These are phyloP conservation scores for Staphylotrichum tortipilum DNA, from an alignment of 495 filamentous ascomycete species.

Conservation along the genomic window DNA sequence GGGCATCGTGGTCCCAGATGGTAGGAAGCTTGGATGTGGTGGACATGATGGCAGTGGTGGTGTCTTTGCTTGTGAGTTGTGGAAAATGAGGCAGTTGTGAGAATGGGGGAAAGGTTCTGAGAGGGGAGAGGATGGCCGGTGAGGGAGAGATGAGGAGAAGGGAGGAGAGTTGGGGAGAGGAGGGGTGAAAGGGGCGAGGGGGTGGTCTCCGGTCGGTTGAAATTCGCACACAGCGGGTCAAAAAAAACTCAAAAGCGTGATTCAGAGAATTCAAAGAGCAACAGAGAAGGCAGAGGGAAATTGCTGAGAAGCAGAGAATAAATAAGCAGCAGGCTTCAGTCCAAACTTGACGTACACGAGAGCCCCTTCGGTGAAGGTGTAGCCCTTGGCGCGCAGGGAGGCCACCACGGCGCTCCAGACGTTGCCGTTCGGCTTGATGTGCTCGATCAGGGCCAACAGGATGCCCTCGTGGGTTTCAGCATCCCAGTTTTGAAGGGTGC, in stretches of 20 bases:
- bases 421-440: slow-evolving; percentile 11
- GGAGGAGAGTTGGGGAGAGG: not conserved
- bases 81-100: not conserved
- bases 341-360: slow-evolving; percentile 22
- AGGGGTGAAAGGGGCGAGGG: no score
- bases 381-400: slow-evolving; percentile 16
- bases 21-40: slow-evolving; percentile 20
- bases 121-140: no score
- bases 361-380: slow-evolving; percentile 20
- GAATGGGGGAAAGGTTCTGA: not conserved
- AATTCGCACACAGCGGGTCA: no score
- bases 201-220: no score
- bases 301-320: not conserved
- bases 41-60: not conserved
- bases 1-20: slow-evolving; percentile 28
- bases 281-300: not conserved
- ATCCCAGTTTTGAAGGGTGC: slow-evolving; percentile 17
- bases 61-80: no score
- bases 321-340: not conserved
- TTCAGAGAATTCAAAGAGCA: no score
- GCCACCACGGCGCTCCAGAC: slow-evolving; percentile 15
- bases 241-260: no score
- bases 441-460: slow-evolving; percentile 15
- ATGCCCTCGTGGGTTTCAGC: slow-evolving; percentile 17
- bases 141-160: no score